These are phyloP conservation scores for Silene vulgaris DNA, from an alignment of 179 eudicot species.

Conservation along the genomic window DNA sequence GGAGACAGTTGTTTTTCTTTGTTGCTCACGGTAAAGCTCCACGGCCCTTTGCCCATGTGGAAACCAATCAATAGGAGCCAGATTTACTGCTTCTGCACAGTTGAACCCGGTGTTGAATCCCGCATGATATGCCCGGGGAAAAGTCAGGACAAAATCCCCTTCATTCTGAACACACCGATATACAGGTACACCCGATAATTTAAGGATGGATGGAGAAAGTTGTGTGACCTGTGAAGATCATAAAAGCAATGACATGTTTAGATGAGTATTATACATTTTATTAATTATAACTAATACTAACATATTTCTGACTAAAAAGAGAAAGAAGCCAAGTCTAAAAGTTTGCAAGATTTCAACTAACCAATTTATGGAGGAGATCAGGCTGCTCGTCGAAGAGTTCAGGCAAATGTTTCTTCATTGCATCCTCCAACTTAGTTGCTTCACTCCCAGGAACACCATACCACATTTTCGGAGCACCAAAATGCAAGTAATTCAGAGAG, in stretches of 20 bases:
- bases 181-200: conserved; percentile 80
- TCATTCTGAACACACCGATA: conserved; percentile 79
- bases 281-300: too few species aligned
- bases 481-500: conserved; percentile 94
- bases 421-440: conserved; percentile 70
- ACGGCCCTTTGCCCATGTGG: conserved; percentile 96
- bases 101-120: conserved; percentile 96
- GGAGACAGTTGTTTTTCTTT: conserved; percentile 79
- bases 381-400: conserved; percentile 95
- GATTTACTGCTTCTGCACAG: conserved; percentile 99
- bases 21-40: conserved; percentile 89
- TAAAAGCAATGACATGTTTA: conserved; percentile 5
- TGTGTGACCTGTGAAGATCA: conserved; percentile 65
- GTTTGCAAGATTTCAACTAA: conserved; percentile 25
- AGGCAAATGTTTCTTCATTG: conserved; percentile 91
- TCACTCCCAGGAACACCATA: conserved; percentile 87
- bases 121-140: conserved; percentile 95
- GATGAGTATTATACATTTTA: neutral
- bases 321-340: too few species aligned
- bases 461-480: conserved; percentile 97
- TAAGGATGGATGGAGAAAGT: conserved; percentile 80
- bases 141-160: conserved; percentile 93
- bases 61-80: conserved; percentile 98
- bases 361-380: conserved; percentile 97
- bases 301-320: neutral